Evolutionary conservation across 768 basidiomycete genomes (phyloP).

Genomic region (Mycena capillaripes): DNA sequence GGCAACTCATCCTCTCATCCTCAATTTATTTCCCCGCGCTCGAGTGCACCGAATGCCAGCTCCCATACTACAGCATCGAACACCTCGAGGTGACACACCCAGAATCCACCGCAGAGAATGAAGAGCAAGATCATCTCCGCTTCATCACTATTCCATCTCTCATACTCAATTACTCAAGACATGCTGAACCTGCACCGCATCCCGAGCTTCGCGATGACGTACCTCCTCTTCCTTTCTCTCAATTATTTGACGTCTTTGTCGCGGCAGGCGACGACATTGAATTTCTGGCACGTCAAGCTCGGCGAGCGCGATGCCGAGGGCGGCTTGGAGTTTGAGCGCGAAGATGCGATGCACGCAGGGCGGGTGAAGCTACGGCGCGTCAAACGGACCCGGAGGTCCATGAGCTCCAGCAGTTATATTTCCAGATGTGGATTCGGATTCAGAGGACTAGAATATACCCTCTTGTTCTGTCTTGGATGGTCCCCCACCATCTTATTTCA

Average conservation of each 20-base stretch:
- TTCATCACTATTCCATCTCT: too few species aligned
- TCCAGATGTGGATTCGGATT: too few species aligned
- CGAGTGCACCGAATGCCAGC: slow-evolving; percentile 32
- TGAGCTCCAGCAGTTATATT: too few species aligned
- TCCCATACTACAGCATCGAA: slow-evolving; percentile 26
- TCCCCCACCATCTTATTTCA: too few species aligned
- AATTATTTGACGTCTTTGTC: not conserved
- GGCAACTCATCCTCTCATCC: too few species aligned
- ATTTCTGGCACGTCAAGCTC: slow-evolving; percentile 6
- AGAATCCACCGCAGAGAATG: not conserved
- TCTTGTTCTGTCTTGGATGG: too few species aligned
- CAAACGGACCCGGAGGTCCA: too few species aligned
- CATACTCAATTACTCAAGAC: slow-evolving; percentile 7
- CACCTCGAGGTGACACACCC: slow-evolving; percentile 27
- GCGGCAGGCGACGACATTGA: not conserved
- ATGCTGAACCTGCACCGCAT: slow-evolving; percentile 24
- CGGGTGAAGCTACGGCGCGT: too few species aligned
- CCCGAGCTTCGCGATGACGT: slow-evolving; percentile 26
- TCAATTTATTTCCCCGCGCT: slow-evolving; percentile 14
- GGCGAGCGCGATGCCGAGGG: slow-evolving; percentile 23
- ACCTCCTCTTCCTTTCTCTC: not conserved
- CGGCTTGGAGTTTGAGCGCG: slow-evolving; percentile 21
- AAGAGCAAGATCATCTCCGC: not conserved
- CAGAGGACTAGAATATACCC: too few species aligned
- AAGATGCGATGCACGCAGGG: not conserved